Base-by-base conservation (phyloP, 176 grass and related monocot genomes). In the Typha latifolia region DNA sequence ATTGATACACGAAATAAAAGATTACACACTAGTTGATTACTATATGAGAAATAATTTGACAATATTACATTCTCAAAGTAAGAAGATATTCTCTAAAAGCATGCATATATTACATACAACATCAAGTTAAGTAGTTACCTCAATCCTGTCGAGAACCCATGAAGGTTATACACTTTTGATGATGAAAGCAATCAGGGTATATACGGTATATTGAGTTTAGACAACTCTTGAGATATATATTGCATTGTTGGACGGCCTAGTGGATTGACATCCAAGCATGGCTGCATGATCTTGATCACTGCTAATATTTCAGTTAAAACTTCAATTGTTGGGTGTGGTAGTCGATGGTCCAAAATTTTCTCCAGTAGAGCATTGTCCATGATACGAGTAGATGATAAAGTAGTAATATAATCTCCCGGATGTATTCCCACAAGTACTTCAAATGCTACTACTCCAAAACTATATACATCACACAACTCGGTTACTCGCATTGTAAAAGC, bases 391-490 rank as follows among this genome's bases (percentile, higher is more conserved):
- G 4, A 5, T 3, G 62, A 19, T 51, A 2, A 1, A 64, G 22
- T 0, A 12, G 72, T 32, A 12, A 56, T 47, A 1, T 51, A 7
- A 16, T 74, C 62, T 20, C 12, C 21, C 1, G 72, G 62, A 48
- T 66, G 51, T 14, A 3, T 74, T 8, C 72, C 62, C 62, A 74
- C 64, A 5, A 74, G 12, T 20, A 74, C 51, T 49, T 74, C 72
- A 12, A 74, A 15, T 12, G 14, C n/a, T 10, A 74, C 12, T 0
- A 69, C 55, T 49, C 53, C 75, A 37, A 77, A 77, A 57, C 75
- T 77, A 31, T 77, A 69, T 4, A 77, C 66, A 23, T 77, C 75
- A 63, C 66, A 71, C 29, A 70, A 63, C 32, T 70, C 57, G 0
- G 68, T 71, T 16, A 37, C 49, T 24, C 27, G 2, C 13, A 1